Evolutionary conservation across 169 alveolate species (phyloP).

Genomic region (Theileria equi): DNA sequence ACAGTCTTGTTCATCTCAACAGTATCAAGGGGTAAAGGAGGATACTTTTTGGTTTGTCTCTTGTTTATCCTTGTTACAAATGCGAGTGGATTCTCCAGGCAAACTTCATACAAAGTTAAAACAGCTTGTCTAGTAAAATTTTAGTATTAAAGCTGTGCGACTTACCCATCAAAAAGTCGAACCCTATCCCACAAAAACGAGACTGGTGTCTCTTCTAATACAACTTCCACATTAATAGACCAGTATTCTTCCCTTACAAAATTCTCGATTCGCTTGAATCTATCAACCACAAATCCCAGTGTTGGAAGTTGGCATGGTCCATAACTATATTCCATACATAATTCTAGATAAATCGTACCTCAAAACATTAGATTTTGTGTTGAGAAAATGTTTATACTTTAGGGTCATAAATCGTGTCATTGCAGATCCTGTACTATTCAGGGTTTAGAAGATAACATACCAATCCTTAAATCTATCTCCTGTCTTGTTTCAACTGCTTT

Average conservation of each 20-base stretch:
- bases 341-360: constrained; percentile 1
- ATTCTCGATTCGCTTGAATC: constrained; percentile 86
- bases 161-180: constrained; percentile 75
- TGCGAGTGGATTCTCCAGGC: constrained; percentile 67
- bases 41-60: constrained; percentile 28
- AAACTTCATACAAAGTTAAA: constrained; percentile 70
- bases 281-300: constrained; percentile 96
- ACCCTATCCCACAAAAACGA: constrained; percentile 74
- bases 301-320: constrained; percentile 99
- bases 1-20: constrained; percentile 76
- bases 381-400: constrained; percentile 62
- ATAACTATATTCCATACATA: constrained; percentile 79
- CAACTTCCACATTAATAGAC: constrained; percentile 81
- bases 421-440: constrained; percentile 51
- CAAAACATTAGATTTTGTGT: constrained; percentile 70
- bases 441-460: constrained; percentile 71
- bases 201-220: constrained; percentile 34
- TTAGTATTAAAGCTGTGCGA: constrained; percentile 48
- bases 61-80: constrained; percentile 58
- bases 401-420: constrained; percentile 78
- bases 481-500: constrained; percentile 96
- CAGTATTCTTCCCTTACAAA: constrained; percentile 91
- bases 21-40: constrained; percentile 70
- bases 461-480: constrained; percentile 93
- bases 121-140: constrained; percentile 71